Percentiles rank a stretch among this genome's conserved stretches.
These are phyloP conservation scores for Monosporascus sp. DNA, from an alignment of 2,329 filamentous ascomycete species.

Conservation along the genomic window DNA sequence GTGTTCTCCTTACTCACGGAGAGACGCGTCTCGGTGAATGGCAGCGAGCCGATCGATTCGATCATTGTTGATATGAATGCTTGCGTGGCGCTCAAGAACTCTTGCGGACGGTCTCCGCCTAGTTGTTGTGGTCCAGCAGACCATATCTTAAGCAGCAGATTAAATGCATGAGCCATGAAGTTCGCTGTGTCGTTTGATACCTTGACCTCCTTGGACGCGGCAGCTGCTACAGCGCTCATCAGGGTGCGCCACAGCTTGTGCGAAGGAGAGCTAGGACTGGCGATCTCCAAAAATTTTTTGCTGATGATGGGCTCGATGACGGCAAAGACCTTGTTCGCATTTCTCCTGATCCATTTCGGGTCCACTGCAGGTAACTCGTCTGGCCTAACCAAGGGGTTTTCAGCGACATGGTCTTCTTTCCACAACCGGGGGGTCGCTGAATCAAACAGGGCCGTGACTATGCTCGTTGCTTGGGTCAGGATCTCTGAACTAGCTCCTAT, in stretches of 20 bases:
- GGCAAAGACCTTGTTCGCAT: constrained; percentile 59
- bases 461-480: constrained; percentile 54
- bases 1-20: constrained; percentile 46
- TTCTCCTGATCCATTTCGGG: constrained; percentile 78
- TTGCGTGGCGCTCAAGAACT: constrained; percentile 51
- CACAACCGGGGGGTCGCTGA: constrained; percentile 56
- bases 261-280: constrained; percentile 49
- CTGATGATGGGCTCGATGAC: constrained; percentile 56
- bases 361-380: constrained; percentile 83
- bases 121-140: constrained; percentile 49
- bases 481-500: constrained; percentile 38
- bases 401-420: constrained; percentile 67
- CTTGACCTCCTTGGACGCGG: constrained; percentile 82
- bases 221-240: constrained; percentile 57
- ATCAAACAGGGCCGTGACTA: constrained; percentile 71
- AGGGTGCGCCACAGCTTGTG: constrained; percentile 57
- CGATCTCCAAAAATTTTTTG: constrained; percentile 57
- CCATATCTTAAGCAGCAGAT: constrained; percentile 68
- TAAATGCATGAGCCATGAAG: constrained; percentile 68
- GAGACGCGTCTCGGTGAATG: constrained; percentile 59
- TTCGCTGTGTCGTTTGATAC: constrained; percentile 76
- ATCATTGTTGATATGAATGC: constrained; percentile 45
- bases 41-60: constrained; percentile 49
- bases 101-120: constrained; percentile 42
- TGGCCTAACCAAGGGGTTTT: constrained; percentile 51